Evolutionary conservation across 208 protist genomes (phyloP).

Genomic region (Pavlovales sp.): DNA sequence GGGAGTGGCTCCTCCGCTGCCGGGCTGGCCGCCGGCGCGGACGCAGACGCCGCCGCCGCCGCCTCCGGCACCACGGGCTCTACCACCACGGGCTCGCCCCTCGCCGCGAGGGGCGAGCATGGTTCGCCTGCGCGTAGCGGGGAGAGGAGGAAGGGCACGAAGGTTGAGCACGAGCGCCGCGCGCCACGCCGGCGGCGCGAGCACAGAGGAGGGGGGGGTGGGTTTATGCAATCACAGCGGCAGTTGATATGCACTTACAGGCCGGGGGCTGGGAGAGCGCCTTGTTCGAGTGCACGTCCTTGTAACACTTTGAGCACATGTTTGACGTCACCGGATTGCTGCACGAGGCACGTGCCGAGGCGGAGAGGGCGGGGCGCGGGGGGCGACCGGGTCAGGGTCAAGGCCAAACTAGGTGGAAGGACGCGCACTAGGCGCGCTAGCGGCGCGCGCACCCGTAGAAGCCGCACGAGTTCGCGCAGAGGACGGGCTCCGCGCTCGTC

Average conservation of each 20-base stretch:
- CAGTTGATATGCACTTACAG: not conserved
- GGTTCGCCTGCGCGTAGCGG: not conserved
- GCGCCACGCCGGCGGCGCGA: not conserved
- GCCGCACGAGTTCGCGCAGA: slow-evolving; percentile 56
- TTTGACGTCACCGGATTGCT: slow-evolving; percentile 52
- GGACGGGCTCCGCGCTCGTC: not conserved
- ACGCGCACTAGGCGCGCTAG: not conserved
- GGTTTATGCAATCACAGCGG: not conserved
- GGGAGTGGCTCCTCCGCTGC: not conserved
- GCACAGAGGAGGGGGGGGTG: not conserved
- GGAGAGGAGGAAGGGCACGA: not conserved
- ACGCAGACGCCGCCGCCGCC: not conserved
- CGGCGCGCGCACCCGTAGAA: slow-evolving; percentile 50
- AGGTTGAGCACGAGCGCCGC: not conserved
- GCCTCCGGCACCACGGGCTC: not conserved
- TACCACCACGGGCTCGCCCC: not conserved
- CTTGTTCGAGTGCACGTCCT: slow-evolving; percentile 35
- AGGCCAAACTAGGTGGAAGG: not conserved
- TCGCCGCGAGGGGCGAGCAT: not conserved
- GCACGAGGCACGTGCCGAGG: not conserved
- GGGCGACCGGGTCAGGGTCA: not conserved
- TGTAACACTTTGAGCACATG: slow-evolving; percentile 61
- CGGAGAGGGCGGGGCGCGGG: not conserved
- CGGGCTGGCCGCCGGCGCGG: not conserved
- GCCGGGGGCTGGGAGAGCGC: not conserved